A percentile compares a stretch with the other conserved stretches of the same genome.
Evolutionary conservation across 2,329 filamentous ascomycete genomes (phyloP).

Genomic region (Colletotrichum costaricense): DNA sequence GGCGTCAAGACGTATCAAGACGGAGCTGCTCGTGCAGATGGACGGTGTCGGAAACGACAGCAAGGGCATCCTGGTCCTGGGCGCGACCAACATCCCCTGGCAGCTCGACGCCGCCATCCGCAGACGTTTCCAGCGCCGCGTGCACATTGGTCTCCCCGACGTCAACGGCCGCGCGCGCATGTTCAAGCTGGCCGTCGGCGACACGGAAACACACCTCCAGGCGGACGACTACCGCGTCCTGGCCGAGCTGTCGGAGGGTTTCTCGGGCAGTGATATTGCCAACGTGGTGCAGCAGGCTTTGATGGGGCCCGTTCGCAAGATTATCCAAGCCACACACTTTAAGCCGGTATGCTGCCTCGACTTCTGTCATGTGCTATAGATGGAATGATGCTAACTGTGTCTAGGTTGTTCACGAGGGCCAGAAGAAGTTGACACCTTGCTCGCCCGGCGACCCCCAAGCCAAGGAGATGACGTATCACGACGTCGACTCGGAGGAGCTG

Average conservation of each 20-base stretch:
- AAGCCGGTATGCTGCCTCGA: conserved; percentile 75
- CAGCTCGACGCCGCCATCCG: conserved; percentile 96
- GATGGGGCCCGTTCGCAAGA: conserved; percentile 97
- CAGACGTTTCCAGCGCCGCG: conserved; percentile 92
- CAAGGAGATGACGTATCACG: conserved; percentile 93
- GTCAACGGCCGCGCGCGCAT: conserved; percentile 87
- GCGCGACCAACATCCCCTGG: conserved; percentile 98
- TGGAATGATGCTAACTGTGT: conserved; percentile 30
- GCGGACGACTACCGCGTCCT: conserved; percentile 82
- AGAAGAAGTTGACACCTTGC: conserved; percentile 84
- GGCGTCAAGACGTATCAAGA: conserved; percentile 97
- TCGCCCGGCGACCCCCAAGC: conserved; percentile 90
- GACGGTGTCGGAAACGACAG: conserved; percentile 97
- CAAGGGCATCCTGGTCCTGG: conserved; percentile 91
- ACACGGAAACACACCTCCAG: conserved; percentile 87
- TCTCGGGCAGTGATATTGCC: conserved; percentile 94
- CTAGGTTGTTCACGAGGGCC: conserved; percentile 77
- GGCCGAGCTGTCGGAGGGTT: conserved; percentile 87
- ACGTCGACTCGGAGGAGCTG: conserved; percentile 84
- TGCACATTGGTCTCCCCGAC: conserved; percentile 95
- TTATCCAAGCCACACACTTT: conserved; percentile 97
- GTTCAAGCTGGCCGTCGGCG: conserved; percentile 96
- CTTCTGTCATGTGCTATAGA: not conserved
- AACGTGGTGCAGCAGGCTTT: conserved; percentile 96
- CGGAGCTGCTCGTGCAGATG: conserved; percentile 98